Evolutionary conservation across 768 basidiomycete species (phyloP), one percentile per base, ranked within the genome.

Genomic region (Hericium coralloides): DNA sequence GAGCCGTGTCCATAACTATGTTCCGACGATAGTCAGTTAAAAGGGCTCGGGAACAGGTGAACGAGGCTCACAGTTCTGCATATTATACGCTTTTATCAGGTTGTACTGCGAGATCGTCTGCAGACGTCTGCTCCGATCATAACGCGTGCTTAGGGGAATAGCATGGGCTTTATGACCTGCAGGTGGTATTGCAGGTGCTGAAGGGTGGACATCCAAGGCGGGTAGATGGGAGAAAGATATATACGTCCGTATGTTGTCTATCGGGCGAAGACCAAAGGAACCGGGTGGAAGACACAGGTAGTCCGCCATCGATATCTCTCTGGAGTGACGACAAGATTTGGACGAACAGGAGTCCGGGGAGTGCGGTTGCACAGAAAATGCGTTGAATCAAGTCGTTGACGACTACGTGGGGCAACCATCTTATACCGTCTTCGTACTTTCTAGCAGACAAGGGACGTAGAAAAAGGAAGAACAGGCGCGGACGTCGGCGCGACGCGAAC

Each of bases 201-300:
- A 41, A n/a, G 47, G 53, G 45, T 56, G 52, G 15, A 62, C 41
- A 31, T 47, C 57, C 56, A 62, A 54, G 10, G 55, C 55, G 1
- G 60, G 60, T 36, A 62, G 60, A 10, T n/a, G 52, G 20, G 61
- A 56, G 6, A 55, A 48, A 23, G 61, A 60, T 18, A 62, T 20
- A 51, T 62, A 62, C 26, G 52, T 18, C 18, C 47, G 52, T 25
- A 62, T 57, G 39, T 62, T 62, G 12, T 58, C 61, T 38, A 57
- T 57, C n/a, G 59, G 55, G 37, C 55, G 53, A 12, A 60, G 37
- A 45, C 59, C 60, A 23, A 62, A 57, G 37, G 60, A 55, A 31
- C 60, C 60, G 1, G 60, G 31, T 31, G 31, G 31, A 31, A 31
- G 31, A 31, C 31, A 31, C 6, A 31, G 31, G 31, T 31, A 31